A percentile compares a stretch with the other conserved stretches of the same genome.
Conservation (phyloP, 768 basidiomycete species). For the Mycena maculata region DNA sequence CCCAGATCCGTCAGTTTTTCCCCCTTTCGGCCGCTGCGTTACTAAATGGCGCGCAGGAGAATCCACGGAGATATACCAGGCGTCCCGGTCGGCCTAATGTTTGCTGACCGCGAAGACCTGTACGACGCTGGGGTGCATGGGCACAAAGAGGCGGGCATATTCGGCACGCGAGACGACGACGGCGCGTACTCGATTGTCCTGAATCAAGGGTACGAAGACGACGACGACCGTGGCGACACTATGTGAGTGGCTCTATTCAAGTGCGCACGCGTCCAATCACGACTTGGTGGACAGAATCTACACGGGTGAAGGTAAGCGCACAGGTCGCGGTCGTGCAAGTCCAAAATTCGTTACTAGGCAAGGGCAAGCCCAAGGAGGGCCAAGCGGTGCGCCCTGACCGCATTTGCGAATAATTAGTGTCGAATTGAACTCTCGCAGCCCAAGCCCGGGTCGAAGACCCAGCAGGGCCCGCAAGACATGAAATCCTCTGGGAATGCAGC, state of each 20-base stretch:
- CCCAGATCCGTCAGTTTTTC: slow-evolving; percentile 19
- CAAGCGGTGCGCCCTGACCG: neutral
- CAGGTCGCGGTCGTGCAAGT: neutral
- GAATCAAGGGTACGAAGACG: slow-evolving; percentile 31
- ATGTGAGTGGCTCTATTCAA: slow-evolving; percentile 4
- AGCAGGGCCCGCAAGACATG: slow-evolving; percentile 27
- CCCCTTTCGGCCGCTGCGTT: neutral
- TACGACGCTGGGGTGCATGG: slow-evolving; percentile 28
- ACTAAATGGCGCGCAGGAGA: neutral
- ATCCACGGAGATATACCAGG: slow-evolving; percentile 19
- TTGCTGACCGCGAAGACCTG: slow-evolving; percentile 26
- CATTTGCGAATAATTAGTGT: neutral
- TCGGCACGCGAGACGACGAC: slow-evolving; percentile 13
- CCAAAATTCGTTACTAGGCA: slow-evolving; percentile 7
- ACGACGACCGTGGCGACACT: slow-evolving; percentile 25
- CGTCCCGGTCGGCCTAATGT: slow-evolving; percentile 22
- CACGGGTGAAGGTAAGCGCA: slow-evolving; percentile 31
- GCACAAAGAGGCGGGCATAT: slow-evolving; percentile 21
- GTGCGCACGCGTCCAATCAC: neutral
- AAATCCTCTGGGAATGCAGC: slow-evolving; percentile 23
- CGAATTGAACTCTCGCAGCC: neutral
- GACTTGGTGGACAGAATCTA: slow-evolving; percentile 21
- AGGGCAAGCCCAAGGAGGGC: slow-evolving; percentile 21
- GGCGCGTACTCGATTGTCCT: slow-evolving; percentile 35
- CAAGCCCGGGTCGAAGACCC: slow-evolving; percentile 14